Evolutionary conservation across 805 yeast genomes (phyloP), one percentile per base, ranked within the genome.

Genomic region (Komagataella pastoris): DNA sequence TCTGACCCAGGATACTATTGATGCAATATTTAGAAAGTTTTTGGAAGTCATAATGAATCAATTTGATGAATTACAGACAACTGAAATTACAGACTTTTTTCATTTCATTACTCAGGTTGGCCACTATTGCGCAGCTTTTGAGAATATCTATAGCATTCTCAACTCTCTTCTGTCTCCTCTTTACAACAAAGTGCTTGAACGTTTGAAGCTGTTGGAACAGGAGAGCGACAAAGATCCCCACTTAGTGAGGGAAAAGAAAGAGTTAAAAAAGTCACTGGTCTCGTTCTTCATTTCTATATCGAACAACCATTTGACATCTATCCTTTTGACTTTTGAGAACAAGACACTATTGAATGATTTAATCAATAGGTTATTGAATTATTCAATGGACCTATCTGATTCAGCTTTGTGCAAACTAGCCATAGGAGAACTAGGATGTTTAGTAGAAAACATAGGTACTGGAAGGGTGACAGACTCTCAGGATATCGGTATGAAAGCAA

Each of bases 101-200:
- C 77, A 91, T 45, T 91, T 93, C 64, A 68, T 93, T 55, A 90
- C 95, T 4, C 98, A 93, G 67, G 77, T 93, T 55, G 78, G 85
- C 50, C 97, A 91, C 64, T 77, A 74, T 56, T 88, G 83, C 67
- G 77, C 80, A 60, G 72, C 72, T 48, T 83, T 86, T 57, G 80
- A 77, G 47, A 75, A 73, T 47, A 79, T 89, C 51, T 88, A 86
- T 65, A 80, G 81, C 58, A 70, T 91, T 66, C 71, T 91, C 56
- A 80, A 85, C 59, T 81, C 82, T 52, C 69, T 93, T 54, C 64
- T 88, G 53, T 70, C 85, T 0, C 96, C 97, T n/a, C 73, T 90
- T 49, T 69, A 85, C 24, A 71, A 72, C 50, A 85, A 85, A 59
- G 73, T 85, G 7, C 79, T 81, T 58, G 70, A 67, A 30, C 70